These are phyloP conservation scores for Taiwanofungus camphoratus DNA, from an alignment of 1,284 basidiomycete species.

Conservation along the genomic window DNA sequence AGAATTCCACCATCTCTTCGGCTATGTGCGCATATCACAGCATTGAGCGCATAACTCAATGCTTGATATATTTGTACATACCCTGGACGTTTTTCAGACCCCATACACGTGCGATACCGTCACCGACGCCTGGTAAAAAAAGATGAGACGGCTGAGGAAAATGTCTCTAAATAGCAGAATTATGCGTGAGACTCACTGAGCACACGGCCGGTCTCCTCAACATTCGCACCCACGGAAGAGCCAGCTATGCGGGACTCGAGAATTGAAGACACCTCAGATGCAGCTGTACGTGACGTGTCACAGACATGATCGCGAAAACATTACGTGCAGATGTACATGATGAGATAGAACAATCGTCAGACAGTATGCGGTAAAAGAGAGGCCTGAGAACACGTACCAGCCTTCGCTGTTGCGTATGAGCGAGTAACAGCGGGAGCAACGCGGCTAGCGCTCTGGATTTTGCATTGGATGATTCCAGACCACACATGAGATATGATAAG, in stretches of 20 bases:
- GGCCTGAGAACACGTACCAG: conserved; percentile 56
- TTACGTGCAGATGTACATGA: conserved; percentile 6
- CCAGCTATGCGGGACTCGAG: conserved; percentile 98
- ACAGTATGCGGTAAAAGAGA: conserved; percentile 14
- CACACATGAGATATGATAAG: conserved; percentile 9
- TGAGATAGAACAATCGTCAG: conserved; percentile 12
- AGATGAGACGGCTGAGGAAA: conserved; percentile 1
- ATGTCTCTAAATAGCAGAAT: not conserved
- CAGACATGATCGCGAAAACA: conserved; percentile 17
- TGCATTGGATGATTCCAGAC: conserved; percentile 24
- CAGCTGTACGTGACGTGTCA: conserved; percentile 67
- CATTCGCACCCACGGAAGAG: conserved; percentile 84
- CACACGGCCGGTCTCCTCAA: conserved; percentile 98
- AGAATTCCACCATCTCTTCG: conserved; percentile 99
- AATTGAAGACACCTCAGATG: conserved; percentile 98
- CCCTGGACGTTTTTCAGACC: conserved; percentile 89
- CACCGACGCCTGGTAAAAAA: conserved; percentile 80
- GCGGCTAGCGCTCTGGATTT: conserved; percentile 39
- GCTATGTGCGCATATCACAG: conserved; percentile 39
- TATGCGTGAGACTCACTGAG: conserved; percentile 64
- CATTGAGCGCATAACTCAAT: conserved; percentile 12
- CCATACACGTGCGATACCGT: conserved; percentile 99
- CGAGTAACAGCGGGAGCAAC: conserved; percentile 55
- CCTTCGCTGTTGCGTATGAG: conserved; percentile 96
- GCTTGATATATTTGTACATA: conserved; percentile 29